phyloP scores from a whole-genome alignment of 2,329 filamentous ascomycete species.

The Colletotrichum sp. region DNA sequence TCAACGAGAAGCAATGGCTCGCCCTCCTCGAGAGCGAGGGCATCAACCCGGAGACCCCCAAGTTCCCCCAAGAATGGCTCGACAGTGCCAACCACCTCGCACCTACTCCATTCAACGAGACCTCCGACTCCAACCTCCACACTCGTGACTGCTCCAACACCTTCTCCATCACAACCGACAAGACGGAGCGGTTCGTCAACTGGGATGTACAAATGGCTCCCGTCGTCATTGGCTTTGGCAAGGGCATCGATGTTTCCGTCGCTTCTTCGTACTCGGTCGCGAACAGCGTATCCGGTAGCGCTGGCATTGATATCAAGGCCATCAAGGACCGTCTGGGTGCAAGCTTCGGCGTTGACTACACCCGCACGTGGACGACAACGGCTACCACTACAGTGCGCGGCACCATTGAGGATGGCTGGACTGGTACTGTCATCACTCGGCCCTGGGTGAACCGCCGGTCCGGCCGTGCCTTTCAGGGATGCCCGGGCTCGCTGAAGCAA shows the following conservation, averaged over 20 bases:
- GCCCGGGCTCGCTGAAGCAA: not conserved
- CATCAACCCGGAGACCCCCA: not conserved
- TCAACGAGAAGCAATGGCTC: not conserved
- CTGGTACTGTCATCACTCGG: not conserved
- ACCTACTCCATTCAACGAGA: not conserved
- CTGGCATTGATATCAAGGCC: not conserved
- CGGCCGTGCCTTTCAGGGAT: not conserved
- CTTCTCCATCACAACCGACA: not conserved
- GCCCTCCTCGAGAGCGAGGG: not conserved
- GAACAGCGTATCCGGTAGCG: not conserved
- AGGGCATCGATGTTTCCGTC: not conserved
- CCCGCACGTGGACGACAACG: not conserved
- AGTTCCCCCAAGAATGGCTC: not conserved
- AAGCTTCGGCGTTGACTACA: not conserved
- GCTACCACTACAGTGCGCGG: not conserved
- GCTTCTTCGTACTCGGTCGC: not conserved
- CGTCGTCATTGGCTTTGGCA: not conserved
- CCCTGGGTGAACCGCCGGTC: slow-evolving; percentile 4
- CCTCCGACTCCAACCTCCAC: not conserved
- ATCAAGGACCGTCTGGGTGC: not conserved
- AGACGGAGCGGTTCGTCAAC: not conserved
- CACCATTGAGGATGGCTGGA: not conserved
- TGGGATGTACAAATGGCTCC: slow-evolving; percentile 16
- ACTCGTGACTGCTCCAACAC: not conserved
- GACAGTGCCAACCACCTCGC: not conserved